Percentiles rank a stretch among this genome's conserved stretches.
Conservation (phyloP, 495 filamentous ascomycete species). For the Lasiosphaeria ovina region DNA sequence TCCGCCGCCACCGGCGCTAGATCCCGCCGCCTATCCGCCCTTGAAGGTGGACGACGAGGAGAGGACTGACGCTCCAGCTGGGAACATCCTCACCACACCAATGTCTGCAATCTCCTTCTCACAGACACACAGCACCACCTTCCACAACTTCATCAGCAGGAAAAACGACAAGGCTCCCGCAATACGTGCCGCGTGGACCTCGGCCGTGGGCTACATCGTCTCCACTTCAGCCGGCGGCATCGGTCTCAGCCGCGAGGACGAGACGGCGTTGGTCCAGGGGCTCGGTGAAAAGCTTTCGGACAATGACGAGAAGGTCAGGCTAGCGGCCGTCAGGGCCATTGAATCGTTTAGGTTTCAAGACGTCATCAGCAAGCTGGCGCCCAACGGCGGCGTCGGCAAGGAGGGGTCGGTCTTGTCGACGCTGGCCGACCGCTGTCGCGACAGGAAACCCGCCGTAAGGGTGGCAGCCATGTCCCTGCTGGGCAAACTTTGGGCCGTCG, state of each 20-base stretch:
- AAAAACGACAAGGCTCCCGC: slow-evolving; percentile 77
- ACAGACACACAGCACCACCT: slow-evolving; percentile 71
- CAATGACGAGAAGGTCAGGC: slow-evolving; percentile 82
- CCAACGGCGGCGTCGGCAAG: slow-evolving; percentile 66
- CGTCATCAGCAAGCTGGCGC: slow-evolving; percentile 75
- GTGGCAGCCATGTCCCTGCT: slow-evolving; percentile 82
- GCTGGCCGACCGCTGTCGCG: slow-evolving; percentile 84
- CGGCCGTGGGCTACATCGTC: slow-evolving; percentile 75
- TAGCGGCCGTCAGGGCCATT: slow-evolving; percentile 81
- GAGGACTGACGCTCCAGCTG: slow-evolving; percentile 39
- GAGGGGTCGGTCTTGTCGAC: slow-evolving; percentile 70
- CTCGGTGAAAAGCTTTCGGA: slow-evolving; percentile 81
- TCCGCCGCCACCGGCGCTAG: slow-evolving; percentile 66
- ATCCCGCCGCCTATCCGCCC: slow-evolving; percentile 78
- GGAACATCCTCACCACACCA: slow-evolving; percentile 70
- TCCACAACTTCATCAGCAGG: slow-evolving; percentile 77
- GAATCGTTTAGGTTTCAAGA: slow-evolving; percentile 73
- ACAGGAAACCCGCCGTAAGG: slow-evolving; percentile 77
- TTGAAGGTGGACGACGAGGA: slow-evolving; percentile 61
- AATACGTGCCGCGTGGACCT: slow-evolving; percentile 82
- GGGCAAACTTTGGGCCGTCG: slow-evolving; percentile 86
- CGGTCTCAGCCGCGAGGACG: slow-evolving; percentile 74
- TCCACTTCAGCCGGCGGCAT: slow-evolving; percentile 82
- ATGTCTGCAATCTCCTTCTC: slow-evolving; percentile 81
- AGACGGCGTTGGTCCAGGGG: slow-evolving; percentile 65